Evolutionary conservation across 2,329 filamentous ascomycete species (phyloP), one percentile per base, ranked within the genome.

Genomic region (Fusarium algeriense): DNA sequence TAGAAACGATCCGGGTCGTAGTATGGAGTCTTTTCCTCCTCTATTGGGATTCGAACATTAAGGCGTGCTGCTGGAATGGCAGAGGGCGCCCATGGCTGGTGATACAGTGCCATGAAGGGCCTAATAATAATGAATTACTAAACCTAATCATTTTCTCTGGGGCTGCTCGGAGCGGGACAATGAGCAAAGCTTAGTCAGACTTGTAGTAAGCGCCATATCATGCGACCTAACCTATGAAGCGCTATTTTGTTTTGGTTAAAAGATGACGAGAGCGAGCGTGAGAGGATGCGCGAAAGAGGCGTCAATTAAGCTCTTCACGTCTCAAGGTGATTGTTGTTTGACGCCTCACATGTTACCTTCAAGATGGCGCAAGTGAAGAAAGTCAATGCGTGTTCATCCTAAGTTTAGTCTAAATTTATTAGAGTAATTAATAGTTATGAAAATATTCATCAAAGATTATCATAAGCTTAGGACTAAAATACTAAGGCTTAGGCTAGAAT

Each of bases 21-120:
- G 6, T 67, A 40, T 2, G 63, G 69, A 2, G 60, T 73, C n/a
- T 45, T 70, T 35, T 76, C 70, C 26, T 75, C 74, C 19, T 75
- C 71, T 10, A 70, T 15, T 0, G 38, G 61, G 8, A 34, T n/a
- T 13, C 32, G 26, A 15, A 41, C 40, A 37, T 75, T 61, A 30
- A 76, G 64, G 5, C 38, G 57, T 32, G 74, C 58, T 2, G 67
- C 73, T 8, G 70, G n/a, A 13, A 43, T 46, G 14, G 43, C 30
- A 7, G 66, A 62, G 13, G 61, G 14, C 7, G 50, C 41, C 58
- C 52, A 70, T 11, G 69, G 67, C 26, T 20, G 50, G 5, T 60
- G 58, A 30, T 41, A 64, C 3, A 71, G n/a, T 15, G 41, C 28
- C 45, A 30, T 35, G 2, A 52, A 2, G 6, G 14, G 28, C 52